These are phyloP conservation scores for Boletus fagicola DNA, from an alignment of 768 basidiomycete genomes.

Conservation along the genomic window DNA sequence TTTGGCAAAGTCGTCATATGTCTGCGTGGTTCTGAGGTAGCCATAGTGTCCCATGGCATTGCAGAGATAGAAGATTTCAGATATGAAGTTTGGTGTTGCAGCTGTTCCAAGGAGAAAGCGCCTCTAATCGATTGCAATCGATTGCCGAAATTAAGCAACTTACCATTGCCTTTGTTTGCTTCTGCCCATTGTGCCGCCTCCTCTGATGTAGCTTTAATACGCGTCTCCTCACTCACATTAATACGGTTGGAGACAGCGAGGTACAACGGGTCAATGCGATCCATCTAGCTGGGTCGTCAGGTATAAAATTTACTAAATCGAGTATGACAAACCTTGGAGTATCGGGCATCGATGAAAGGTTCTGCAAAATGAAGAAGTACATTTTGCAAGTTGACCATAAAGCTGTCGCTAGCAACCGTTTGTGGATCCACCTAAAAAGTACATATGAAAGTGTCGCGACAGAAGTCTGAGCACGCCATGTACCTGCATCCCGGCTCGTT, in stretches of 20 bases:
- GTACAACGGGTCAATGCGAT: conserved; percentile 85
- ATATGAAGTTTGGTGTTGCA: conserved; percentile 86
- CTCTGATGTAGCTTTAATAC: conserved; percentile 88
- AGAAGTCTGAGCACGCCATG: background rate
- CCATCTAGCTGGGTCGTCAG: conserved; percentile 54
- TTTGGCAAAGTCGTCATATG: conserved; percentile 68
- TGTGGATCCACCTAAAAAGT: conserved; percentile 69
- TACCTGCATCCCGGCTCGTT: conserved; percentile 89
- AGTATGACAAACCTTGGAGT: conserved; percentile 62
- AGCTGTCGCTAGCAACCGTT: conserved; percentile 87
- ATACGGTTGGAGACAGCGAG: conserved; percentile 72
- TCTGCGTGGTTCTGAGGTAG: conserved; percentile 75
- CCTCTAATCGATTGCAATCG: background rate
- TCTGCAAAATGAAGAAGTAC: conserved; percentile 83
- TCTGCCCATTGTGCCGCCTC: conserved; percentile 77
- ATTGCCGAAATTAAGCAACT: background rate
- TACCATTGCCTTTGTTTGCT: conserved; percentile 49
- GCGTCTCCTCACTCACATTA: conserved; percentile 83
- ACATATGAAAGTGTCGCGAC: background rate
- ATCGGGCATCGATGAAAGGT: conserved; percentile 92
- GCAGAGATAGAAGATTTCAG: conserved; percentile 89
- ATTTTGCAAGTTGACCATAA: conserved; percentile 88
- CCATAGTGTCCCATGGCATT: conserved; percentile 90
- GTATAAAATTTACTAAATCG: background rate
- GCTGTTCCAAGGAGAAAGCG: conserved; percentile 35